Conservation (phyloP, 352 stramenopile species). For the Phytopythium boreale region DNA sequence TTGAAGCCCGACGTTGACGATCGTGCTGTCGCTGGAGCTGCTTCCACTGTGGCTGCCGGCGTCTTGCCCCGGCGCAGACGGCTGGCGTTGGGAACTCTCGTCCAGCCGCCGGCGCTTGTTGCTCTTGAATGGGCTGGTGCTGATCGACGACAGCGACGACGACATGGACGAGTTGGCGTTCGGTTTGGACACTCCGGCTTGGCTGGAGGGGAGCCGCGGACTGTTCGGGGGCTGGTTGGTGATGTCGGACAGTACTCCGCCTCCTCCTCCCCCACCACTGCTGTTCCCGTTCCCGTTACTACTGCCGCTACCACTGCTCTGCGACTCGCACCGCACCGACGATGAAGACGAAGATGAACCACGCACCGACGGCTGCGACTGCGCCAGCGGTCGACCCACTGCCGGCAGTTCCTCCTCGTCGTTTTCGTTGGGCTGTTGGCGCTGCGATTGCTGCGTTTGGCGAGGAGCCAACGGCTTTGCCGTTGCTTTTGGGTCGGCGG, state of each 20-base stretch:
- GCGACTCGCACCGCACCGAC: not conserved
- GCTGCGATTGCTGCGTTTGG: conserved; percentile 1
- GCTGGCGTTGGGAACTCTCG: conserved; percentile 13
- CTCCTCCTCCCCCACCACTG: conserved; percentile 9
- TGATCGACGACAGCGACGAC: conserved; percentile 1
- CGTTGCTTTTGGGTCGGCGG: not conserved
- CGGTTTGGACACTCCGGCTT: not conserved
- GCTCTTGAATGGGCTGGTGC: conserved; percentile 19
- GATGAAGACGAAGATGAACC: not conserved
- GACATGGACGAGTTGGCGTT: not conserved
- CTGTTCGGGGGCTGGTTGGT: conserved; percentile 44
- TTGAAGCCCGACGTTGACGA: conserved; percentile 27
- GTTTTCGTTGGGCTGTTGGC: not conserved
- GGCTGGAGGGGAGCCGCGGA: not conserved
- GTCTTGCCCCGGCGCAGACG: conserved; percentile 11
- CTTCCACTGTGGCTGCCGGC: conserved; percentile 11
- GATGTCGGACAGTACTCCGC: conserved; percentile 48
- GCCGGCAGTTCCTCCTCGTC: not conserved
- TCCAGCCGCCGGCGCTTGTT: conserved; percentile 29
- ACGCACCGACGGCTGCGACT: conserved; percentile 3
- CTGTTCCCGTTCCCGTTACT: not conserved
- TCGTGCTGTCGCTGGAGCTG: conserved; percentile 18
- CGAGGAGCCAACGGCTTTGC: not conserved
- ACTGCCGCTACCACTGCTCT: not conserved
- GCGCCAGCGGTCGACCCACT: not conserved